Evolutionary conservation across 148 eudicot genomes (phyloP).

Genomic region (Vaccinium myrtillus): DNA sequence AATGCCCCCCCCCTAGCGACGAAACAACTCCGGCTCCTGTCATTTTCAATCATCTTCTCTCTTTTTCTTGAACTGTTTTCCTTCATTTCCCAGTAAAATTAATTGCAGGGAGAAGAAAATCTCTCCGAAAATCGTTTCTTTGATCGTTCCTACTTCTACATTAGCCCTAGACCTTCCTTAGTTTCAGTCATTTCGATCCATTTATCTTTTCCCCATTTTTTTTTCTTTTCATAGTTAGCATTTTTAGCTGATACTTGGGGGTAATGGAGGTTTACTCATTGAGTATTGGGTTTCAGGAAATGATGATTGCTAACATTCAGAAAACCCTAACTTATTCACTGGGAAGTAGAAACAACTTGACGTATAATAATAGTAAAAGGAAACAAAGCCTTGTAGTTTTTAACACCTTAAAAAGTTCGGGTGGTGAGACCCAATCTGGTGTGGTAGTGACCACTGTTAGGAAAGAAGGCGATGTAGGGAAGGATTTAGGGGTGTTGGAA

Average conservation of each 20-base stretch:
- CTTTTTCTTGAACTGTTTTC: neutral
- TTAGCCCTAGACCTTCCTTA: neutral
- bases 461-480: constrained; percentile 21
- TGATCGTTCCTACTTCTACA: neutral
- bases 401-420: constrained; percentile 17
- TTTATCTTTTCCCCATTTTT: neutral
- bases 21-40: neutral
- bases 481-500: constrained; percentile 26
- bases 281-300: neutral
- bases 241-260: neutral
- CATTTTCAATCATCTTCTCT: neutral
- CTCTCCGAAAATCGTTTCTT: neutral
- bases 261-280: constrained; percentile 10
- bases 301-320: constrained; percentile 1
- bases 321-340: neutral
- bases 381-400: constrained; percentile 25
- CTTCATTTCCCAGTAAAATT: neutral
- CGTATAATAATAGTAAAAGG: constrained; percentile 9
- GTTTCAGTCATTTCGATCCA: neutral
- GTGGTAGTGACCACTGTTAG: constrained; percentile 17
- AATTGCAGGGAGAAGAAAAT: neutral
- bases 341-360: neutral
- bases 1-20: neutral
- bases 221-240: neutral
- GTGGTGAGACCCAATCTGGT: constrained; percentile 24